Conservation (phyloP, 495 filamentous ascomycete species). For the Aspergillus kassunensis region DNA sequence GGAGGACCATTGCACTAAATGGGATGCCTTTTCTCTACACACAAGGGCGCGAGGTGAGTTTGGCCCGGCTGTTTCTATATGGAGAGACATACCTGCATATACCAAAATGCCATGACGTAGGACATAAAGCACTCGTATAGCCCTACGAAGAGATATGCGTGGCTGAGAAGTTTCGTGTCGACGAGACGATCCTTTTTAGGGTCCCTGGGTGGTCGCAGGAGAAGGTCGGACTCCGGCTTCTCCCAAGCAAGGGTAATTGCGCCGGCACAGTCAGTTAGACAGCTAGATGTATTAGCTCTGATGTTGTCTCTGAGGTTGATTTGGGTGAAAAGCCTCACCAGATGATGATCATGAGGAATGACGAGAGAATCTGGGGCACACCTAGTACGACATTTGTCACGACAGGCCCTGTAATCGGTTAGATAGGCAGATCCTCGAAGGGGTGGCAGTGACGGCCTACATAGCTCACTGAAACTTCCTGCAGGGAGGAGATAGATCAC, state of each 20-base stretch:
- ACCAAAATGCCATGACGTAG: conserved; percentile 66
- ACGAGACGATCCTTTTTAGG: conserved; percentile 59
- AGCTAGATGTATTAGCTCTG: conserved; percentile 42
- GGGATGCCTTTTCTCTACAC: conserved; percentile 43
- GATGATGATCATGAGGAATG: conserved; percentile 67
- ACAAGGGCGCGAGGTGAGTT: neutral
- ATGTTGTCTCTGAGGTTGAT: conserved; percentile 17
- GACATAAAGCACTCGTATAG: conserved; percentile 55
- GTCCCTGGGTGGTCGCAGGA: conserved; percentile 56
- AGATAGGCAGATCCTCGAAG: neutral
- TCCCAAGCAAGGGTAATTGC: conserved; percentile 65
- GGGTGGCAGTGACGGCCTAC: conserved; percentile 13
- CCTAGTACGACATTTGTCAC: conserved; percentile 65
- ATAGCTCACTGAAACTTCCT: conserved; percentile 63
- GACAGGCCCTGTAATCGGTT: conserved; percentile 43
- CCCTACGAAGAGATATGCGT: conserved; percentile 62
- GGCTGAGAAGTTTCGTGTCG: conserved; percentile 58
- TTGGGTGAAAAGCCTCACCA: conserved; percentile 49
- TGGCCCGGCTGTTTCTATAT: too few species aligned
- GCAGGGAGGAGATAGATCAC: conserved; percentile 57
- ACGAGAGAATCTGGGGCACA: conserved; percentile 61
- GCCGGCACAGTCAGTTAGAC: conserved; percentile 55
- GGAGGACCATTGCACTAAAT: conserved; percentile 55
- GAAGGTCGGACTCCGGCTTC: conserved; percentile 53
- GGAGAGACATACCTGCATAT: conserved; percentile 38